Evolutionary conservation across 176 grass and related monocot genomes (phyloP), one percentile per base, ranked within the genome.

Genomic region (Olyra latifolia): DNA sequence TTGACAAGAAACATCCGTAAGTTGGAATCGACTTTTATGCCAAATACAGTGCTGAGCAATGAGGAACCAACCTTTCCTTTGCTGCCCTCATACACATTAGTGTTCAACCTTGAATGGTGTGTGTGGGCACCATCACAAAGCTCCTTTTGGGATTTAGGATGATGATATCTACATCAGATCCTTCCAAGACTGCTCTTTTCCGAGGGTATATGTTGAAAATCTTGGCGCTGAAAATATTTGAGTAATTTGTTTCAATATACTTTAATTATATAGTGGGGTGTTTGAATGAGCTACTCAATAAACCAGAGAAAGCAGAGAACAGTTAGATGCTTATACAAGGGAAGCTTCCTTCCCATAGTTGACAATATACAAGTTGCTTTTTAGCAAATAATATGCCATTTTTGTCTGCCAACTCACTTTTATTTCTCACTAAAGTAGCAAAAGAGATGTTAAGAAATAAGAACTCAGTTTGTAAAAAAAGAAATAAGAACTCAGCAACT

Each of bases 101-200:
- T 99, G 82, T 99, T 77, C 14, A 86, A 88, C 84, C 83, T 93
- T 68, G 96, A 95, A 81, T 95, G 96, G 68, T 95, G 92, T 43
- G 86, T 88, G 62, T 66, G 83, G 44, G 96, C 55, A 62, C 66
- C 82, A 99, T 70, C 22, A 73, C 79, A 55, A 93, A 99, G 66
- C 71, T 93, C 79, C 78, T 83, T 75, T 91, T 62, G 74, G 96
- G 96, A 39, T 99, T 95, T 10, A 99, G 62, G 83, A 99, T 90
- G 79, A 95, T 93, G 55, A 99, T 82, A 43, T 95, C 92, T 63
- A 90, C 92, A 76, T 98, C 96, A n/a, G 92, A 99, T 83, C 96
- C 88, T 88, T 93, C 88, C 15, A 95, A 49, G 76, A 99, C 84
- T 42, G 92, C 96, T 62, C 96, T 92, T 89, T 99, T 99, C 45